Evolutionary conservation across 495 filamentous ascomycete genomes (phyloP).

Genomic region (Hypoxylon rickii): DNA sequence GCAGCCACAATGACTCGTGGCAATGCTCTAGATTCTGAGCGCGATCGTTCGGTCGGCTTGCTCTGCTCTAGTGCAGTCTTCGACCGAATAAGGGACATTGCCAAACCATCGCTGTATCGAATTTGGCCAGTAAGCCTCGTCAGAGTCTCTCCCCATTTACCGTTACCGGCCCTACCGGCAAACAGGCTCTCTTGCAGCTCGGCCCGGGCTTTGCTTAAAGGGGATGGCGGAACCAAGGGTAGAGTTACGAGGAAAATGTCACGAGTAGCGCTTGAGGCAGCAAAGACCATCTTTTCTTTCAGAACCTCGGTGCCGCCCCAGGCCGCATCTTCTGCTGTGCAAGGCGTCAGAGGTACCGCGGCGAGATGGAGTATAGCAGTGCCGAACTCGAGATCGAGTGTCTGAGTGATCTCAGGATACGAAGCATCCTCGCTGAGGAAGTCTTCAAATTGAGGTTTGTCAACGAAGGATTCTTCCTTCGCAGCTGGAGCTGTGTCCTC

Average conservation of each 20-base stretch:
- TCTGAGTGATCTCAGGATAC: constrained; percentile 62
- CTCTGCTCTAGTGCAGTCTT: constrained; percentile 36
- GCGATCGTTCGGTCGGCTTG: constrained; percentile 44
- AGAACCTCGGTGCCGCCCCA: constrained; percentile 65
- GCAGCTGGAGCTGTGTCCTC: constrained; percentile 49
- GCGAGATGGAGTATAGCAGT: constrained; percentile 64
- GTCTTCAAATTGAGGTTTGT: constrained; percentile 56
- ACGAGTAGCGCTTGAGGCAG: constrained; percentile 70
- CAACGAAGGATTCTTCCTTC: constrained; percentile 38
- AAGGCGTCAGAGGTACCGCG: constrained; percentile 56
- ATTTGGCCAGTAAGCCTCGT: constrained; percentile 62
- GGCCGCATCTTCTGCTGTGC: constrained; percentile 49
- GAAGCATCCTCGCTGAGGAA: constrained; percentile 44
- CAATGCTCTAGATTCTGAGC: constrained; percentile 28
- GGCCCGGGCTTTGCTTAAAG: constrained; percentile 54
- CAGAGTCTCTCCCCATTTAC: constrained; percentile 65
- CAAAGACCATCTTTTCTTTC: constrained; percentile 68
- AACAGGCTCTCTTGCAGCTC: constrained; percentile 52
- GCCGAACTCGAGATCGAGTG: constrained; percentile 69
- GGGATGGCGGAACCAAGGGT: constrained; percentile 74
- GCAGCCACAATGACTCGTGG: constrained; percentile 54
- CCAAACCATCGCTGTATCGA: constrained; percentile 65
- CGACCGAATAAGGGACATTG: constrained; percentile 66
- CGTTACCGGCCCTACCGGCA: constrained; percentile 53
- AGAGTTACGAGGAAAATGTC: constrained; percentile 71